A percentile compares a stretch with the other conserved stretches of the same genome.
Conservation (phyloP, 2,329 filamentous ascomycete genomes). For the Alternaria triticina region DNA sequence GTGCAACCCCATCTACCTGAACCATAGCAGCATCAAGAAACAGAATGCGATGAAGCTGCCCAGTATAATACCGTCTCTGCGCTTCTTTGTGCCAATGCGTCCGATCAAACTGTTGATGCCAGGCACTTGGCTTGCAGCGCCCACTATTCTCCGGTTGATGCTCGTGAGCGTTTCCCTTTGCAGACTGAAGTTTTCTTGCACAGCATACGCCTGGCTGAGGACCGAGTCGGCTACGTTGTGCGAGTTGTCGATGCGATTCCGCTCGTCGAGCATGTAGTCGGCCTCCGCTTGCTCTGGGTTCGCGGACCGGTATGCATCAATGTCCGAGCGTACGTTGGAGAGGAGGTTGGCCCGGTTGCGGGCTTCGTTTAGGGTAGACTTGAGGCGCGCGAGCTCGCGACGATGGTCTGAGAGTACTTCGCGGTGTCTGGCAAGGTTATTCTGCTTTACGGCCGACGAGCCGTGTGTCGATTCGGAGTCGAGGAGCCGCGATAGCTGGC, state of each 20-base stretch:
- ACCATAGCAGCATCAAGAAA: conserved; percentile 80
- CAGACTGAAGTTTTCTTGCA: conserved; percentile 86
- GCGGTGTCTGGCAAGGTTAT: conserved; percentile 88
- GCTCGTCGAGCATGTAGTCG: conserved; percentile 96
- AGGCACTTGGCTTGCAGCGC: conserved; percentile 88
- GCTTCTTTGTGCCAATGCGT: conserved; percentile 92
- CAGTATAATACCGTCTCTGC: conserved; percentile 92
- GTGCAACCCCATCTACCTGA: conserved; percentile 33
- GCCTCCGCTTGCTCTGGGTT: conserved; percentile 86
- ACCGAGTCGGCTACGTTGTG: conserved; percentile 90
- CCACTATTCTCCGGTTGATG: conserved; percentile 88
- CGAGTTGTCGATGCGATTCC: conserved; percentile 83
- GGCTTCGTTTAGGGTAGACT: conserved; percentile 73
- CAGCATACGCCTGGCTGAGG: conserved; percentile 92
- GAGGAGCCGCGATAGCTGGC: conserved; percentile 84
- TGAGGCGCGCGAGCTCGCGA: conserved; percentile 79
- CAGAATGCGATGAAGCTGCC: conserved; percentile 90
- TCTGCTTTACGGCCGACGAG: conserved; percentile 93
- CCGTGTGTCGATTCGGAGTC: conserved; percentile 89
- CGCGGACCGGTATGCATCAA: conserved; percentile 81
- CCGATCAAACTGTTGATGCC: conserved; percentile 91
- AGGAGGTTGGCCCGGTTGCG: conserved; percentile 90
- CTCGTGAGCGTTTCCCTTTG: conserved; percentile 88
- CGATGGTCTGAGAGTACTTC: conserved; percentile 89
- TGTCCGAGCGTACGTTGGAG: conserved; percentile 88